These are phyloP conservation scores for Lathyrus aphaca DNA, from an alignment of 306 rosid species.

Conservation along the genomic window DNA sequence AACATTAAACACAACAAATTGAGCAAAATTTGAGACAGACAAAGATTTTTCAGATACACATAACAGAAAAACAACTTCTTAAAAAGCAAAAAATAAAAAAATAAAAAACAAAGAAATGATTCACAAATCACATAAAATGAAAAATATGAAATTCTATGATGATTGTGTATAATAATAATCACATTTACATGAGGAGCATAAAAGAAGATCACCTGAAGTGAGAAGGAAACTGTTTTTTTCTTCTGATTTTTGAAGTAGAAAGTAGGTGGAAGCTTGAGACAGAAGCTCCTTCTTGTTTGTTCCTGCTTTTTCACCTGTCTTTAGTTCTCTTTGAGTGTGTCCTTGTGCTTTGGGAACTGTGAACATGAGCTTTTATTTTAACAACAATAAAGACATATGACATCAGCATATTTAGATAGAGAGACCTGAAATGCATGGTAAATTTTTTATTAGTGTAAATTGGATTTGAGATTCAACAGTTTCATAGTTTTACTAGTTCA, in stretches of 20 bases:
- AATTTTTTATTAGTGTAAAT: too few species aligned
- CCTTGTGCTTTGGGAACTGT: slow-evolving; percentile 33
- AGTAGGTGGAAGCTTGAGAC: slow-evolving; percentile 17
- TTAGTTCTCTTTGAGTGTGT: slow-evolving; percentile 22
- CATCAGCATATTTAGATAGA: slow-evolving; percentile 38
- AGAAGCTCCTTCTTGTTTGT: slow-evolving; percentile 36
- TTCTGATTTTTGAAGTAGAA: slow-evolving; percentile 32
- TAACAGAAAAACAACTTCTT: slow-evolving; percentile 12
- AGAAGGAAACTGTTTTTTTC: not conserved
- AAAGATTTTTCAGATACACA: slow-evolving; percentile 1
- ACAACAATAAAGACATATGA: slow-evolving; percentile 48
- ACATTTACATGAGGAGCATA: slow-evolving; percentile 30
- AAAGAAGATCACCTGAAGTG: slow-evolving; percentile 41
- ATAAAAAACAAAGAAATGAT: not conserved
- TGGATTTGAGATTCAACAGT: too few species aligned
- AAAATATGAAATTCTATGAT: not conserved
- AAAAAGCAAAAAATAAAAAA: not conserved
- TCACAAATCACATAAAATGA: slow-evolving; percentile 1
- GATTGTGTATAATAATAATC: not conserved
- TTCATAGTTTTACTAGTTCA: too few species aligned
- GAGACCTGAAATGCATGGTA: slow-evolving; percentile 25
- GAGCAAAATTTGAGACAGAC: slow-evolving; percentile 28
- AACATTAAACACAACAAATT: slow-evolving; percentile 37
- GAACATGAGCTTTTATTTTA: slow-evolving; percentile 51
- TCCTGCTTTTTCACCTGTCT: slow-evolving; percentile 21